Base-by-base conservation (phyloP, 768 basidiomycete genomes). In the Candolleomyces aberdarensis region DNA sequence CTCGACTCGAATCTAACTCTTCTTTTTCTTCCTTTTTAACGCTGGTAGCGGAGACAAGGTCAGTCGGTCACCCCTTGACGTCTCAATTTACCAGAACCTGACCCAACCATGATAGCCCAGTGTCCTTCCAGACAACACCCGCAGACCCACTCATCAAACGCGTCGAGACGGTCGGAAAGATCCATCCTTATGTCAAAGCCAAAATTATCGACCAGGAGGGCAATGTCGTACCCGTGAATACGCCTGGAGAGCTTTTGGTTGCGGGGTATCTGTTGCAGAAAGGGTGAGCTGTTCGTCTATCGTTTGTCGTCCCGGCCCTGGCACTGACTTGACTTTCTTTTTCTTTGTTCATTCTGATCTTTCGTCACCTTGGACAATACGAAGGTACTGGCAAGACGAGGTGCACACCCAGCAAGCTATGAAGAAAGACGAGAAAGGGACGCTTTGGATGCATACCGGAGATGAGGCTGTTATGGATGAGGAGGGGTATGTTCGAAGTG, bases 391-490 rank as follows among this genome's bases (percentile, higher is more conserved):
- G 92, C 68, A 80, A 22, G 85, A 93, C 64, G 80, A 84, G 47
- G 83, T 81, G 46, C 91, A 91, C 66, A 92, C 91, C 0, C 70
- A 70, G 17, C 66, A 71, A 14, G 86, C 80, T 3, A 88, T 87
- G 84, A 79, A 79, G 58, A 72, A 70, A 4, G 81, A 85, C 62
- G 78, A 83, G 56, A 69, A 78, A 14, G 86, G 84, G 19, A 81
- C 74, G 3, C 65, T 88, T 40, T 94, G 92, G 92, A 92, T 94
- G 86, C 82, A 88, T 71, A 92, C 89, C 0, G 92, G 92, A 0
- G 92, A 94, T 67, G 84, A 92, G 66, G 91, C 83, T 0, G 85
- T 89, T 39, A 81, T 94, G 75, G 92, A 94, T 64, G 83, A 87
- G 56, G 87, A 94, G 57, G 92, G 92, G 1, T 94, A 93, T 72